Evolutionary conservation across 768 basidiomycete species (phyloP), one percentile per base, ranked within the genome.

Genomic region (Mycena kentingensis): DNA sequence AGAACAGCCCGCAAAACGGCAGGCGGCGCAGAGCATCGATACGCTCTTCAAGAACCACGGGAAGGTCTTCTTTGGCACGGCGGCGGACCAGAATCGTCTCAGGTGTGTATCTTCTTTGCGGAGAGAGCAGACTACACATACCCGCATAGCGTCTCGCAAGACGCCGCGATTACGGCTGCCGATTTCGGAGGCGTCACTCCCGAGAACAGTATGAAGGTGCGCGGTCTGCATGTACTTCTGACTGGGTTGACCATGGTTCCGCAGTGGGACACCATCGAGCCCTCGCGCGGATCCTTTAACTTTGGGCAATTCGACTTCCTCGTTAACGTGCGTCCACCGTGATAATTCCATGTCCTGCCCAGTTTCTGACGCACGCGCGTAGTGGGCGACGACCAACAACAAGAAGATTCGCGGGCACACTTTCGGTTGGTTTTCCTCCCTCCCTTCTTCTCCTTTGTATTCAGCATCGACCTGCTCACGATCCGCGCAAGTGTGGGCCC

Each of bases 191-290:
- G 66, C n/a, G 69, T 76, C 26, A 75, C 75, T 3, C 74, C 75
- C 5, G 76, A 74, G 64, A 73, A 75, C 59, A 73, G 72, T 27
- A 75, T 76, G 74, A 77, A 73, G 69, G 73, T 68, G 49, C 19
- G 31, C 19, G 31, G 39, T 28, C 21, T 51, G 41, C 26, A 15
- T 57, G 25, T 5, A 3, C 16, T 18, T 48, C 1, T 2, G 15
- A 27, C n/a, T 16, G 24, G 42, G 24, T 34, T 10, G 25, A n/a
- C 36, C 21, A 35, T 34, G 24, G 24, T 24, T 29, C 10, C 4
- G 4, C 32, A 72, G 71, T 73, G 72, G 74, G 72, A 74, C 62
- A 64, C 73, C 12, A 73, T 68, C 27, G 74, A 76, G 52, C 70
- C 66, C 16, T 62, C 61, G 21, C 67, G 70, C 25, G 67, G 66